These are phyloP conservation scores for Neurospora hispaniola DNA, from an alignment of 495 filamentous ascomycete species.

Conservation along the genomic window DNA sequence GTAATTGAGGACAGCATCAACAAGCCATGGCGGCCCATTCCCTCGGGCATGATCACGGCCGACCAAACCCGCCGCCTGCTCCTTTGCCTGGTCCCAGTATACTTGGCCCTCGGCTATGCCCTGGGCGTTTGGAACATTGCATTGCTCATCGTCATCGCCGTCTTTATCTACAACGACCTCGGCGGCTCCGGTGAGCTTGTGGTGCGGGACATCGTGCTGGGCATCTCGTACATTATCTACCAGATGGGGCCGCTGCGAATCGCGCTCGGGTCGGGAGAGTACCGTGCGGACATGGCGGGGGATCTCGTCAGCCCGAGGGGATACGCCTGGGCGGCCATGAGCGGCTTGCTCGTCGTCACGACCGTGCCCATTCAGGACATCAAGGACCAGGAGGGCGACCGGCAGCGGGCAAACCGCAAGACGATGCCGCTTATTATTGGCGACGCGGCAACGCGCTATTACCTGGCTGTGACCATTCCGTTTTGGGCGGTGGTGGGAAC, in stretches of 20 bases:
- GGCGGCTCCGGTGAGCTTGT: conserved; percentile 32
- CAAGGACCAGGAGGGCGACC: too few species aligned
- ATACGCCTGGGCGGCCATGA: conserved; percentile 33
- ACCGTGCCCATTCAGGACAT: conserved; percentile 39
- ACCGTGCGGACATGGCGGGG: not conserved
- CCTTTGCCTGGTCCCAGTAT: conserved; percentile 25
- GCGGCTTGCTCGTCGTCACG: conserved; percentile 33
- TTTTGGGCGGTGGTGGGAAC: too few species aligned
- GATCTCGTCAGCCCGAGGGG: conserved; percentile 10
- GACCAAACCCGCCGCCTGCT: conserved; percentile 28
- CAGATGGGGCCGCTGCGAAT: conserved; percentile 21
- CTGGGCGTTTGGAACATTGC: conserved; percentile 29
- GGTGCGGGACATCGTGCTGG: conserved; percentile 37
- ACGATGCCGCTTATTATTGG: too few species aligned
- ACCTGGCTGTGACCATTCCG: too few species aligned
- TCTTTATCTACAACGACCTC: conserved; percentile 47
- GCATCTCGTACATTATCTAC: conserved; percentile 28
- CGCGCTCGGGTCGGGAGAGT: conserved; percentile 6
- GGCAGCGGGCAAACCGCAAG: too few species aligned
- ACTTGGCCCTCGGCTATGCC: conserved; percentile 17
- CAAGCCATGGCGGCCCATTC: conserved; percentile 50
- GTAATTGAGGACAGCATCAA: conserved; percentile 44
- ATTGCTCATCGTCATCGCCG: conserved; percentile 26
- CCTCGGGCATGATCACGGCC: conserved; percentile 26
- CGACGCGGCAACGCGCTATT: too few species aligned